A percentile compares a stretch with the other conserved stretches of the same genome.
Evolutionary conservation across 495 filamentous ascomycete genomes (phyloP).

Genomic region (Aspergillus bridgeri): DNA sequence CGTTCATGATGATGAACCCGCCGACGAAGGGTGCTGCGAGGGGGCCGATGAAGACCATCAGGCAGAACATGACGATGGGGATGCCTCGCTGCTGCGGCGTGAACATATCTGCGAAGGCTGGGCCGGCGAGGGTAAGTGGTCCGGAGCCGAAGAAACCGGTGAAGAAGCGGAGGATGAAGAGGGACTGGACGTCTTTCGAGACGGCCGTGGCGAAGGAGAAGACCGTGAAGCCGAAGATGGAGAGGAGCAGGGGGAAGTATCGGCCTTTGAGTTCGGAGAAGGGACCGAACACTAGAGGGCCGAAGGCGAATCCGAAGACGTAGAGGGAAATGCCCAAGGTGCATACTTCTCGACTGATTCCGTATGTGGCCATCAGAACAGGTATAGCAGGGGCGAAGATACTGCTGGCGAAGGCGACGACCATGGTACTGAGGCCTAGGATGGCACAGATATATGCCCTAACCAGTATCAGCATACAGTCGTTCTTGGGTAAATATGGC

Average conservation of each 20-base stretch:
- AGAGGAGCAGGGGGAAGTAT: conserved; percentile 11
- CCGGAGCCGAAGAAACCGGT: conserved; percentile 39
- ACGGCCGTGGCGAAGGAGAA: conserved; percentile 53
- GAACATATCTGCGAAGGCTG: conserved; percentile 42
- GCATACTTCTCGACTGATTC: conserved; percentile 16
- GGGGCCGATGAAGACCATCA: conserved; percentile 40
- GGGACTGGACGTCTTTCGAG: conserved; percentile 44
- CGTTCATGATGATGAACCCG: conserved; percentile 27
- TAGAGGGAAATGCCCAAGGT: conserved; percentile 20
- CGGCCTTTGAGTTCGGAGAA: conserved; percentile 21
- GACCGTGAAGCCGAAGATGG: conserved; percentile 40
- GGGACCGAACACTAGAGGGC: conserved; percentile 19
- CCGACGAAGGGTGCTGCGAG: conserved; percentile 39
- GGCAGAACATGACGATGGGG: conserved; percentile 39
- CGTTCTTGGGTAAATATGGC: too few relatives aligned
- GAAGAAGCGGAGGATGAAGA: conserved; percentile 44
- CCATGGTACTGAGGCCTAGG: conserved; percentile 15
- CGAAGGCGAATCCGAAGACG: conserved; percentile 22
- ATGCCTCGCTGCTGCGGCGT: conserved; percentile 31
- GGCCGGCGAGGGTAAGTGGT: conserved; percentile 37
- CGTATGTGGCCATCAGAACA: conserved; percentile 7
- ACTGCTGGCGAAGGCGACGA: conserved; percentile 16
- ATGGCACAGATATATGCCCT: conserved; percentile 10
- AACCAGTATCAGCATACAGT: neutral
- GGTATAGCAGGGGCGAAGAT: conserved; percentile 18